Evolutionary conservation across 108 stramenopile genomes (phyloP).

Genomic region (Tribonema minus): DNA sequence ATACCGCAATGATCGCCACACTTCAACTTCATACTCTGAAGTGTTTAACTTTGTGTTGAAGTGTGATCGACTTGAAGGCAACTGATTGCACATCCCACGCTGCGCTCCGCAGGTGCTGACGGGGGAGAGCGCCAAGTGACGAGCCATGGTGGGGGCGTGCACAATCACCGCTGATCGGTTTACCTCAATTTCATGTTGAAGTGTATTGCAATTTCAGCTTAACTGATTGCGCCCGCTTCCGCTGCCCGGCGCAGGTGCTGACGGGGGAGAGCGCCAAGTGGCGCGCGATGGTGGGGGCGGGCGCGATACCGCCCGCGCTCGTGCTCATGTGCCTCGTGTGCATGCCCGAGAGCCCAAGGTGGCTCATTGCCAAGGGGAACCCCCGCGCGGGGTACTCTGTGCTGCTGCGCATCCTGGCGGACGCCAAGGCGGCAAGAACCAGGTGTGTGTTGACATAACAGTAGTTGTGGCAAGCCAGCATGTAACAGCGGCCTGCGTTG

Average conservation of each 20-base stretch:
- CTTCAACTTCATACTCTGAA: too few relatives aligned
- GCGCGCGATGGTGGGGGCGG: conserved; percentile 44
- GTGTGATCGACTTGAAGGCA: too few relatives aligned
- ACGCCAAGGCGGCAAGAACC: not conserved
- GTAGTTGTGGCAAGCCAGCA: too few relatives aligned
- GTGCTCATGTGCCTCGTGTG: conserved; percentile 26
- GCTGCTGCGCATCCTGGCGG: not conserved
- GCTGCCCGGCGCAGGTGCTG: not conserved
- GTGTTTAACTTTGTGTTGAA: too few relatives aligned
- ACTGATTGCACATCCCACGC: too few relatives aligned
- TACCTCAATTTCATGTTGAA: too few relatives aligned
- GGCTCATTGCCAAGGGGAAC: conserved; percentile 69
- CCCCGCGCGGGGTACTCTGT: conserved; percentile 59
- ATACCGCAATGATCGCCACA: too few relatives aligned
- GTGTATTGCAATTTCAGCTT: too few relatives aligned
- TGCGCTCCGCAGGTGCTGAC: not conserved
- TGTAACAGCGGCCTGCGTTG: too few relatives aligned
- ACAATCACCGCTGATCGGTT: too few relatives aligned
- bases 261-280: conserved; percentile 8
- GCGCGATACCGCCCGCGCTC: conserved; percentile 38
- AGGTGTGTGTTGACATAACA: too few relatives aligned
- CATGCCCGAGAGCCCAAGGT: conserved; percentile 84
- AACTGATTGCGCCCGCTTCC: too few relatives aligned
- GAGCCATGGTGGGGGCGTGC: conserved; percentile 42
- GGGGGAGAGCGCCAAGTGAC: conserved; percentile 12